Evolutionary conservation across 2,329 filamentous ascomycete species (phyloP), one percentile per base, ranked within the genome.

Genomic region (Arthrobotrys sphaeroides): DNA sequence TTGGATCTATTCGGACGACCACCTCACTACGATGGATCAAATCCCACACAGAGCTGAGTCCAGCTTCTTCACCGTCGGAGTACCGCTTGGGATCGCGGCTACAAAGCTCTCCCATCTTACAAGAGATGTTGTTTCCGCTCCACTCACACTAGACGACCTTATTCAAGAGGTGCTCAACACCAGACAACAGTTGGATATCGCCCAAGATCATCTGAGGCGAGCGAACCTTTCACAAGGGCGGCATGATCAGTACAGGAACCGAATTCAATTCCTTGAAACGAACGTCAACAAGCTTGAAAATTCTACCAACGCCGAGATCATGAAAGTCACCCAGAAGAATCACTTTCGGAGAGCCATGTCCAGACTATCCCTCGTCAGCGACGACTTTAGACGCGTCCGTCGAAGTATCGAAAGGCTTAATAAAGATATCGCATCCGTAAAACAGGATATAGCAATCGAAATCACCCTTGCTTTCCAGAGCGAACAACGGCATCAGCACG

Each of bases 241-340:
- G 10, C 51, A 43, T 20, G 7, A 61, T 47, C 53, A 67, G 22
- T 66, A 43, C 42, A 43, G 61, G 4, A 1, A 26, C 4, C 28
- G 20, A 6, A 12, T 73, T 10, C 61, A 45, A 4, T 18, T 22
- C 5, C 33, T 67, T 5, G 33, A 53, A 2, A 1, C 61, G 1
- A 22, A 59, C 10, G 43, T 60, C 33, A 73, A 73, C 43, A 45
- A 38, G 6, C 42, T 73, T 36, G 53, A n/a, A 9, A 73, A 73
- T 36, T 22, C 20, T 6, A 67, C 38, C 18, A 61, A 67, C 10
- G 28, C 24, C 10, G 43, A 67, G 2, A 10, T 12, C 2, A 61
- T 61, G 24, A 73, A 62, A n/a, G n/a, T 66, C 10, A 45, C 18
- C 9, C 53, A 67, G 13, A 43, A 13, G 12, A 47, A 20, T 18